These are phyloP conservation scores for Nitzschia palea DNA, from an alignment of 108 stramenopile genomes.

Conservation along the genomic window DNA sequence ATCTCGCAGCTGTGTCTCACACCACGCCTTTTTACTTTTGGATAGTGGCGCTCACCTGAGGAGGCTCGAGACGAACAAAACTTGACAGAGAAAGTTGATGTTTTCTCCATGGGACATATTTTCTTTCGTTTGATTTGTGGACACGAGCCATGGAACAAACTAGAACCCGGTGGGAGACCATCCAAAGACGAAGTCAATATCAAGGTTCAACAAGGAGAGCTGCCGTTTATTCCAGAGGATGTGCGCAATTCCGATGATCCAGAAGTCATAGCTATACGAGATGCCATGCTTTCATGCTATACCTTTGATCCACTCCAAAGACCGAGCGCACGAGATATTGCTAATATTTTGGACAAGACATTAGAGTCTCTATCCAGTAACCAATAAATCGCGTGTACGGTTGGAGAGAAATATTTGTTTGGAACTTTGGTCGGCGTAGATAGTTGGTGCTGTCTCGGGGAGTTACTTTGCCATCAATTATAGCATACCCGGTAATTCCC, in stretches of 20 bases:
- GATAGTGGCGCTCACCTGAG: conserved; percentile 70
- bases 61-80: conserved; percentile 59
- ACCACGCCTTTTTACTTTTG: conserved; percentile 3
- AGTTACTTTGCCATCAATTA: no score
- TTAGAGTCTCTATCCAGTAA: conserved; percentile 23
- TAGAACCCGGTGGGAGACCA: conserved; percentile 61
- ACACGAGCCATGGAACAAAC: conserved; percentile 74
- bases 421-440: no score
- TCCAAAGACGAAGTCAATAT: conserved; percentile 44
- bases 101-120: conserved; percentile 79
- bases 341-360: conserved; percentile 42
- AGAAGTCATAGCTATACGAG: conserved; percentile 64
- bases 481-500: no score
- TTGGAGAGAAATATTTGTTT: no score
- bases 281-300: conserved; percentile 69
- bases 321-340: conserved; percentile 57
- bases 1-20: neutral
- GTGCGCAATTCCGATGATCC: conserved; percentile 44
- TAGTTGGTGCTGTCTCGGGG: no score
- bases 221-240: conserved; percentile 56
- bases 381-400: no score
- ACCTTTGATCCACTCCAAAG: conserved; percentile 50
- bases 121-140: conserved; percentile 75
- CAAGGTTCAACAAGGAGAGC: conserved; percentile 47
- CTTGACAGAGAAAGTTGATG: conserved; percentile 74